phyloP scores from a whole-genome alignment of 805 yeast genomes.

The Diddensiella transvaalensis region DNA sequence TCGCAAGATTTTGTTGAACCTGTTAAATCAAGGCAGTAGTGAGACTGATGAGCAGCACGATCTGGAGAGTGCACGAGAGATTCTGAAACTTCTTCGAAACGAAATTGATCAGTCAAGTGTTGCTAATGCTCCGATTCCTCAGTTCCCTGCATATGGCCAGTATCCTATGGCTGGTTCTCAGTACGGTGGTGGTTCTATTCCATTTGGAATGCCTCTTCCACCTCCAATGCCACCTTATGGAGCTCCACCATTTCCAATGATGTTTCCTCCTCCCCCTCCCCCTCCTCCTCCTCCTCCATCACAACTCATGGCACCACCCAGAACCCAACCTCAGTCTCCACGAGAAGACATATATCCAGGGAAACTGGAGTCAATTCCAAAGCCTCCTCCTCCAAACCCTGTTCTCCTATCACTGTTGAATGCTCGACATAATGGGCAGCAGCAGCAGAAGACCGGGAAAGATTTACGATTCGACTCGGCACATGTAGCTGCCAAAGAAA shows the following conservation, averaged over 20 bases:
- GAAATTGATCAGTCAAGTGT: slow-evolving; percentile 20
- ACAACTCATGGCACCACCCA: not conserved
- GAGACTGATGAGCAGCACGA: slow-evolving; percentile 14
- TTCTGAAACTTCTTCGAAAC: slow-evolving; percentile 27
- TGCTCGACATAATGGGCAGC: slow-evolving; percentile 4
- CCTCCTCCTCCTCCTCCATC: slow-evolving; percentile 20
- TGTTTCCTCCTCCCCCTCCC: slow-evolving; percentile 8
- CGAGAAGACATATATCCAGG: slow-evolving; percentile 1
- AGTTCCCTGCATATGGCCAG: slow-evolving; percentile 1
- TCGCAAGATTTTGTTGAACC: slow-evolving; percentile 25
- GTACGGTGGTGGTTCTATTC: slow-evolving; percentile 9
- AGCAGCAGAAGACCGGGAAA: not conserved
- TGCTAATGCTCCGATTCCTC: slow-evolving; percentile 11
- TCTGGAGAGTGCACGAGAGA: slow-evolving; percentile 31
- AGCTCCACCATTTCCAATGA: slow-evolving; percentile 6
- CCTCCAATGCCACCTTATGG: slow-evolving; percentile 5
- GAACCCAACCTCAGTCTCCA: not conserved
- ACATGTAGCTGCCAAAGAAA: not conserved
- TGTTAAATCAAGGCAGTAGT: slow-evolving; percentile 23
- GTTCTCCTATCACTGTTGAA: slow-evolving; percentile 24
- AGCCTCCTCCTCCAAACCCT: slow-evolving; percentile 25
- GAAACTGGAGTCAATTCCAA: slow-evolving; percentile 9
- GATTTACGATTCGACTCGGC: slow-evolving; percentile 13
- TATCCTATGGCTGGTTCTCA: slow-evolving; percentile 8
- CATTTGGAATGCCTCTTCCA: slow-evolving; percentile 8